Conservation (phyloP, 2,329 filamentous ascomycete genomes). For the Ophiocordyceps unilateralis region DNA sequence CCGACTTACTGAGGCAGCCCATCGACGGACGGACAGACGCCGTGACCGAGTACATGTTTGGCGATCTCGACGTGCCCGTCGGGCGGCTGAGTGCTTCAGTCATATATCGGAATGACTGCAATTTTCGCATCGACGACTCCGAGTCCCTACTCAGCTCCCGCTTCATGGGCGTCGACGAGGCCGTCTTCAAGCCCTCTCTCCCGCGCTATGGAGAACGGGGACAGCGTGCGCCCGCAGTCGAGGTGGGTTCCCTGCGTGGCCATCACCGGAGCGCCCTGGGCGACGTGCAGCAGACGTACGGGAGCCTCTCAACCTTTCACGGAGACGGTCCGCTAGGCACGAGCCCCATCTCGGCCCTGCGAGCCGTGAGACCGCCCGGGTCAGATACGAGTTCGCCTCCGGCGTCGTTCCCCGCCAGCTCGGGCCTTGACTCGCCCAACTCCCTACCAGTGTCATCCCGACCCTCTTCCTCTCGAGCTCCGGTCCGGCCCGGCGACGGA, state of each 20-base stretch:
- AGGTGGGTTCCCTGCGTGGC: slow-evolving; percentile 62
- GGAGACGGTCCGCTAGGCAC: slow-evolving; percentile 61
- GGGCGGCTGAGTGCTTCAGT: slow-evolving; percentile 71
- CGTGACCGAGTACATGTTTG: slow-evolving; percentile 64
- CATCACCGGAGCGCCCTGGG: slow-evolving; percentile 29
- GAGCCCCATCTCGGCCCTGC: slow-evolving; percentile 71
- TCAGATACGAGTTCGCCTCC: slow-evolving; percentile 45
- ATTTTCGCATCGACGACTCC: slow-evolving; percentile 79
- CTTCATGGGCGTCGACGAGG: slow-evolving; percentile 82
- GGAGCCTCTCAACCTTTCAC: slow-evolving; percentile 79
- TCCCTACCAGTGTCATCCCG: slow-evolving; percentile 31
- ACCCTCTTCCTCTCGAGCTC: slow-evolving; percentile 13
- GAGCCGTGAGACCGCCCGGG: slow-evolving; percentile 44
- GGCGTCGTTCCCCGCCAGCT: slow-evolving; percentile 28
- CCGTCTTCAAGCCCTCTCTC: slow-evolving; percentile 68
- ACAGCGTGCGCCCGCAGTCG: slow-evolving; percentile 21
- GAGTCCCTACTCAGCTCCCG: slow-evolving; percentile 82
- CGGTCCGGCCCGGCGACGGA: slow-evolving; percentile 31
- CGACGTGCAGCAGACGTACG: slow-evolving; percentile 67
- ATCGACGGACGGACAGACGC: slow-evolving; percentile 20
- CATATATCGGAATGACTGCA: slow-evolving; percentile 73
- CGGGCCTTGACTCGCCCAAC: slow-evolving; percentile 28
- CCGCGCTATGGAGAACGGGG: slow-evolving; percentile 30
- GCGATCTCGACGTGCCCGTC: slow-evolving; percentile 69
- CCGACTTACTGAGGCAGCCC: slow-evolving; percentile 43